Base-by-base conservation (phyloP, 805 yeast species). In the Candida dajiaensis region DNA sequence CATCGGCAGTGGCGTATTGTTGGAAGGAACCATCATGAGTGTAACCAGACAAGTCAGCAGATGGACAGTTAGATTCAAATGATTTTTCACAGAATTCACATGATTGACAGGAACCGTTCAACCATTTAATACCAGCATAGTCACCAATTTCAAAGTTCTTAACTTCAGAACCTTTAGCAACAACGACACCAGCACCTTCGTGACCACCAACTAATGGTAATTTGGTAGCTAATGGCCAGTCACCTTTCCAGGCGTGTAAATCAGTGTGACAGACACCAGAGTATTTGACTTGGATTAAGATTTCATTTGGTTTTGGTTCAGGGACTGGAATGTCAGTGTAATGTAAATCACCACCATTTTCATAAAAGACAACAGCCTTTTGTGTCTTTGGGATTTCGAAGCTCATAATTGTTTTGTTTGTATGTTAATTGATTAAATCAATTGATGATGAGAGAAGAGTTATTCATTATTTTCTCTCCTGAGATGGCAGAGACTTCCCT, bases 121-220 rank as follows among this genome's bases (percentile, higher is more conserved):
- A 70, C 86, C 86, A 80, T 63, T 80, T 80, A 58, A 80, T 68
- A 64, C 86, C 86, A 43, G 85, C 86, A 46, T 64, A 71, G 59
- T 80, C 86, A 62, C 86, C 86, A 52, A 80, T 61, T 60, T 79
- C 70, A 70, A 81, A 80, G 54, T 78, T 79, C 44, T 67, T 71
- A 48, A 80, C 86, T 57, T 74, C 70, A 38, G 72, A 72, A 60
- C 86, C 86, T 64, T 72, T 68, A 43, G 76, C 83, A 50, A 80
- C 86, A 52, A 80, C 86, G 31, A 76, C 74, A 67, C 86, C 85
- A 42, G 85, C 84, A 71, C 86, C 86, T 67, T 80, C 86, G 66
- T 80, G 86, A 61, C 86, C 86, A 57, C 86, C 86, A 40, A 80
- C 83, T 56, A 80, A 70, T 38, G 85, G 85, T 56, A 80, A 69